Percentiles rank a stretch among this genome's conserved stretches.
Conservation (phyloP, 495 filamentous ascomycete genomes). For the Cercophora scortea region DNA sequence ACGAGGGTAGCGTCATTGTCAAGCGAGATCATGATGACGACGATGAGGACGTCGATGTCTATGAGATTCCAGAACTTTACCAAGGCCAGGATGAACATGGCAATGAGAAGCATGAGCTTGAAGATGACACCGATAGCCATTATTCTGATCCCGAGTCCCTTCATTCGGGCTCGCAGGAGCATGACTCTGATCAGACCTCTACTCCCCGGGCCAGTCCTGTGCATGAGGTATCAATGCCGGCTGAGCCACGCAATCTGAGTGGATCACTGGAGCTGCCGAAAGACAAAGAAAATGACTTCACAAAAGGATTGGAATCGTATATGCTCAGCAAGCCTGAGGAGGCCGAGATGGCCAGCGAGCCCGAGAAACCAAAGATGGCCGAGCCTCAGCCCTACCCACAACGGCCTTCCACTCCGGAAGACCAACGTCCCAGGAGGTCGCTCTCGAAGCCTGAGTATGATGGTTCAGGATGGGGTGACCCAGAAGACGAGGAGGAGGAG, state of each 20-base stretch:
- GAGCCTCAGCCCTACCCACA: conserved; percentile 43
- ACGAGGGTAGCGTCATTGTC: conserved; percentile 52
- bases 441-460: conserved; percentile 48
- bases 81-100: conserved; percentile 36
- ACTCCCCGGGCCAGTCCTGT: conserved; percentile 40
- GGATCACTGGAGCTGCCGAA: conserved; percentile 8
- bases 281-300: conserved; percentile 26
- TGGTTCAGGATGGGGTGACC: conserved; percentile 46
- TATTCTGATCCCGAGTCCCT: conserved; percentile 14
- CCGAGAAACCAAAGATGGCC: conserved; percentile 36
- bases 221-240: conserved; percentile 1
- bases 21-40: conserved; percentile 59
- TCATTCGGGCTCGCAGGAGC: background rate
- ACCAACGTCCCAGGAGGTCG: conserved; percentile 30
- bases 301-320: conserved; percentile 33
- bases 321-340: conserved; percentile 35
- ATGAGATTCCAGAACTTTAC: conserved; percentile 18
- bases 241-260: conserved; percentile 4
- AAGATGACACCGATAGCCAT: conserved; percentile 19
- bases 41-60: conserved; percentile 60
- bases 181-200: conserved; percentile 28
- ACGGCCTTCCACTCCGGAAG: conserved; percentile 58
- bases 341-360: conserved; percentile 15
- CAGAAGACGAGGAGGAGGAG: conserved; percentile 40
- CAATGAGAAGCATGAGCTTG: conserved; percentile 18